phyloP scores from a whole-genome alignment of 345 rosid genomes.

The Dipteronia dyeriana region DNA sequence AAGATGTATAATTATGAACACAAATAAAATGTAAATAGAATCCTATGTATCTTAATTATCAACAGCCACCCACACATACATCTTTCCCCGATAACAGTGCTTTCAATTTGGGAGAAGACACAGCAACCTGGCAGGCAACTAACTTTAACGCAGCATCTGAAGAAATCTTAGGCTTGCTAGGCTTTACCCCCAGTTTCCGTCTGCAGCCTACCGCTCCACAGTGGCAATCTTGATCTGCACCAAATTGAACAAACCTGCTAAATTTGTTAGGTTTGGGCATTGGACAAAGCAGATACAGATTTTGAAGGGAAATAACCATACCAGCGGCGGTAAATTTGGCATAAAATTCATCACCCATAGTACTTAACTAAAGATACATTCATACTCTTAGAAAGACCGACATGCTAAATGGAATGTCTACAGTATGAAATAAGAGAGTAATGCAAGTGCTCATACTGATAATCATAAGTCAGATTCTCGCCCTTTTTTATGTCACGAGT shows the following conservation, averaged over 20 bases:
- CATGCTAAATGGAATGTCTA: slow-evolving; percentile 14
- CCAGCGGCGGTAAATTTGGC: neutral
- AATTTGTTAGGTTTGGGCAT: slow-evolving; percentile 40
- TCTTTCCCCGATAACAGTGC: slow-evolving; percentile 44
- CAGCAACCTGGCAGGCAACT: slow-evolving; percentile 65
- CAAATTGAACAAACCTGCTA: slow-evolving; percentile 98
- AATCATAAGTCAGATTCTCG: slow-evolving; percentile 92
- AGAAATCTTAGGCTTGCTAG: slow-evolving; percentile 60
- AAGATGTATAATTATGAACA: slow-evolving; percentile 9
- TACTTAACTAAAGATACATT: neutral
- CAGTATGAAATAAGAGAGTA: slow-evolving; percentile 14
- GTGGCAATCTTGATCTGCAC: slow-evolving; percentile 95
- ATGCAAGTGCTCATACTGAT: slow-evolving; percentile 63
- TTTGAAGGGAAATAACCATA: neutral
- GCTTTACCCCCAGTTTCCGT: slow-evolving; percentile 75
- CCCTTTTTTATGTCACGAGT: slow-evolving; percentile 72
- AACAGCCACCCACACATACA: slow-evolving; percentile 33
- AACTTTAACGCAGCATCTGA: slow-evolving; percentile 64
- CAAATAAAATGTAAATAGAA: neutral
- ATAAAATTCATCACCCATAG: neutral
- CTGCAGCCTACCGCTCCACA: slow-evolving; percentile 82
- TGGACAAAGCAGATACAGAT: slow-evolving; percentile 22
- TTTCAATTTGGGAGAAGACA: slow-evolving; percentile 58
- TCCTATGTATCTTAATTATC: slow-evolving; percentile 2
- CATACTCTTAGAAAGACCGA: neutral